Percentiles rank a stretch among this genome's conserved stretches.
Conservation (phyloP, 2,329 filamentous ascomycete genomes). For the Thelonectria olida region DNA sequence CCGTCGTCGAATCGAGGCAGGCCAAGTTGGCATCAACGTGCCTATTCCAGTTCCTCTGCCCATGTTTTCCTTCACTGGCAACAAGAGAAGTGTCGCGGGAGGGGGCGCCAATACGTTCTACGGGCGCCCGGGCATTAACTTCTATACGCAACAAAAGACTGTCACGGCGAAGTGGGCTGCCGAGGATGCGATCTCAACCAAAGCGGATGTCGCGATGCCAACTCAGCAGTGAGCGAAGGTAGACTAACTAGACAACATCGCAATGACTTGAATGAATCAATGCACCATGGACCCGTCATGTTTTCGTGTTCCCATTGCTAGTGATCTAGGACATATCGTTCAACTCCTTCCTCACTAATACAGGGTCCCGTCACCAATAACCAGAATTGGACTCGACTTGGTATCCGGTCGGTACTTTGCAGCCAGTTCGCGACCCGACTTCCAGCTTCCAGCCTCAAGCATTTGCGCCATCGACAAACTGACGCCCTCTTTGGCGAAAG, state of each 20-base stretch:
- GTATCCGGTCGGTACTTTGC: slow-evolving; percentile 82
- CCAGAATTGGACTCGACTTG: slow-evolving; percentile 84
- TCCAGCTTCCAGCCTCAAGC: slow-evolving; percentile 64
- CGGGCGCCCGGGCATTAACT: slow-evolving; percentile 74
- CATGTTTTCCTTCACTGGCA: slow-evolving; percentile 42
- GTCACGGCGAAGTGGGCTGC: slow-evolving; percentile 57
- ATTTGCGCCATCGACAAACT: slow-evolving; percentile 58
- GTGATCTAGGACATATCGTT: not conserved
- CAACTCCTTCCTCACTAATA: slow-evolving; percentile 60
- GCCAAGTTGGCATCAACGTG: slow-evolving; percentile 40
- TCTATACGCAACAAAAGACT: slow-evolving; percentile 80
- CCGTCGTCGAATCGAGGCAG: slow-evolving; percentile 41
- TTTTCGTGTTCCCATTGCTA: not conserved
- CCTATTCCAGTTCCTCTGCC: slow-evolving; percentile 39
- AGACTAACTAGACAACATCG: not conserved
- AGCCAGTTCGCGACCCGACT: slow-evolving; percentile 80
- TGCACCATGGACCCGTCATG: not conserved
- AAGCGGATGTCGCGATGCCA: slow-evolving; percentile 18
- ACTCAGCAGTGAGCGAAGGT: slow-evolving; percentile 9
- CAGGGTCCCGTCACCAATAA: slow-evolving; percentile 82
- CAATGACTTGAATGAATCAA: not conserved
- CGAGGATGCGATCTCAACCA: slow-evolving; percentile 16
- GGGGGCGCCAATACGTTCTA: slow-evolving; percentile 77
- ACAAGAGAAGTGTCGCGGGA: slow-evolving; percentile 73
- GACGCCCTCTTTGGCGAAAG: slow-evolving; percentile 41